A percentile compares a stretch with the other conserved stretches of the same genome.
Evolutionary conservation across 2,329 filamentous ascomycete species (phyloP).

Genomic region (Beauveria sp.): DNA sequence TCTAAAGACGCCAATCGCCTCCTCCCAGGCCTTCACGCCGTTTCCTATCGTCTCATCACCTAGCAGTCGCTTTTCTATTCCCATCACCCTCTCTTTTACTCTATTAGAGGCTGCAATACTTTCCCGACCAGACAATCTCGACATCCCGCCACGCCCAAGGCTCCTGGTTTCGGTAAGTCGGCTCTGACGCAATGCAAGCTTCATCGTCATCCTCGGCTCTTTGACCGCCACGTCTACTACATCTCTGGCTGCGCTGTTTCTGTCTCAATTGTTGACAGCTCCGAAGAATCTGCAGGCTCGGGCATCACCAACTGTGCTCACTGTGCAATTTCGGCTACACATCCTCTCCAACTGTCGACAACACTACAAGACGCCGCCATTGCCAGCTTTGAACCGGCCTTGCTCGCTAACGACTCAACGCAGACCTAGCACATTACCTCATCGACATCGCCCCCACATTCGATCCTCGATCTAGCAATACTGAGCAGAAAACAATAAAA

Average conservation of each 20-base stretch:
- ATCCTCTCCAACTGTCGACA: background rate
- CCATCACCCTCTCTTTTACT: background rate
- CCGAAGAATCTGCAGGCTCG: background rate
- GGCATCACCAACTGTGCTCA: background rate
- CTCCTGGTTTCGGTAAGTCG: constrained; percentile 11
- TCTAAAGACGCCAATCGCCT: constrained; percentile 10
- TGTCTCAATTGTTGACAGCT: background rate
- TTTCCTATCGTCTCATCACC: background rate
- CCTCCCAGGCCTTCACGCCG: background rate
- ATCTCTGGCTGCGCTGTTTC: background rate
- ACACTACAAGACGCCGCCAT: no score
- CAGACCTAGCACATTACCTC: background rate
- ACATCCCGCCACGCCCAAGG: background rate
- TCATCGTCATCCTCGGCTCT: background rate
- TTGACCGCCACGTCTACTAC: background rate
- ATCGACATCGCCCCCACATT: background rate
- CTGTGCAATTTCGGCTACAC: background rate
- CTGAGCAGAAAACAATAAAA: constrained; percentile 8
- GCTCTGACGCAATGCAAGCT: constrained; percentile 9
- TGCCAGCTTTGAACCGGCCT: background rate
- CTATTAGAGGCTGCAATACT: background rate
- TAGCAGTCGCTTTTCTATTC: background rate
- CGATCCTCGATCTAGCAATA: background rate
- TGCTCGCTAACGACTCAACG: background rate
- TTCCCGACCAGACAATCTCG: background rate